Base-by-base conservation (phyloP, 2,329 filamentous ascomycete species). In the Verticillium klebahnii region DNA sequence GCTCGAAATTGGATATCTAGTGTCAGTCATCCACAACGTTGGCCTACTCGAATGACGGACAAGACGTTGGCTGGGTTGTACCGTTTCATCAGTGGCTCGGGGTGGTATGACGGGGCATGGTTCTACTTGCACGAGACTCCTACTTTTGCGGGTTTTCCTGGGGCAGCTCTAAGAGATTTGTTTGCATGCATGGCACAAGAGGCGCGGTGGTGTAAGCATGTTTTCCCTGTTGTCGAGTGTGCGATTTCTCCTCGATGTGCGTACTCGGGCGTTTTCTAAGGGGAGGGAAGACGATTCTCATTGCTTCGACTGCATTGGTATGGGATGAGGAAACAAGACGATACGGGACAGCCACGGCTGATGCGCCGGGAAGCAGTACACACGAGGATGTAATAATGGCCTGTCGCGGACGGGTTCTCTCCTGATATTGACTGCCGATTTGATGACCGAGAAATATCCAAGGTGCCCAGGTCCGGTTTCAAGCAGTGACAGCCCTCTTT, bases 351-450 rank as follows among this genome's bases (percentile, higher is more conserved):
- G 19, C 14, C 45, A n/a, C 60, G 36, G 56, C 45, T 25, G 29
- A 36, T 54, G 50, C 52, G 58, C 55, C 34, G 52, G 58, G 60
- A 54, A 58, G 40, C 57, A 64, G 63, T 65, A 65, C 63, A 64
- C 64, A 64, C 59, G 34, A 65, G 64, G 45, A 65, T 65, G 61
- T 61, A 63, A 63, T 61, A 65, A 63, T 63, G 29, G 54, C 64
- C 63, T 64, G 64, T 65, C 57, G 61, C 61, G 40, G 50, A 61
- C 57, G 63, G 63, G 59, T 58, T 52, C n/a, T 19, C 19, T 12
- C n/a, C 8, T 52, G n/a, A 23, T 19, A 23, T 19, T 25, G 45
- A 52, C 45, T 12, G n/a, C 45, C 12, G n/a, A 11, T 25, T 12
- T 52, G 19, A 19, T 7, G 39, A 45, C 17, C 8, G 17, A 45